Evolutionary conservation across 208 protist genomes (phyloP), one percentile per base, ranked within the genome.

Genomic region (Wallacemonas collosoma): DNA sequence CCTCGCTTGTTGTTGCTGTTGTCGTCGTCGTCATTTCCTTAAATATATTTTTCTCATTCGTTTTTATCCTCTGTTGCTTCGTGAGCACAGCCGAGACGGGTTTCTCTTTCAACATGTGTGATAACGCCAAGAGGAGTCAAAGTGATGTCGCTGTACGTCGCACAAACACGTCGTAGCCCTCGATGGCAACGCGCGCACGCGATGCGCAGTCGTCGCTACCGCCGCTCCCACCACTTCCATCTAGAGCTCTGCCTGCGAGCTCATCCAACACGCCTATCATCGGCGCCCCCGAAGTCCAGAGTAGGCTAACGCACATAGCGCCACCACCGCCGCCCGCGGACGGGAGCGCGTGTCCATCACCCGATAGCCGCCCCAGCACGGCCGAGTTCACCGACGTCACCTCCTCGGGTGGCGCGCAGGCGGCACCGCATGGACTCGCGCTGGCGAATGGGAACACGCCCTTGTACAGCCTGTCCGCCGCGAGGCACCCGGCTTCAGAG

Each of bases 21-120:
- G 35, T 61, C 3, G 4, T 61, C 7, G 8, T 41, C 38, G 9
- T 62, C 36, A 7, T 15, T 62, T 62, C 26, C 26, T 26, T 26
- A 26, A 26, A 26, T 26, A 26, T 36, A 3, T n/a, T 38, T 43
- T 38, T 40, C 56, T 43, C 56, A 6, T 17, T 2, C 26, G 12
- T 56, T n/a, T n/a, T 56, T 50, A 44, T 65, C 44, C 43, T 65
- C 44, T 65, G 15, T 56, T 56, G 9, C 26, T 56, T 1, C 51
- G n/a, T 26, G 8, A 56, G 26, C 11, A 6, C 53, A 36, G 26
- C 12, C n/a, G 26, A 7, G 7, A 63, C 44, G 57, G 38, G 36
- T 6, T 44, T 63, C 7, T 63, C 17, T 6, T 63, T 5, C 57
- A 63, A 63, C 38, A 38, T 63, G 7, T 63, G 57, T n/a, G 57